These are phyloP conservation scores for Eremomyces bilateralis DNA, from an alignment of 495 filamentous ascomycete genomes.

Conservation along the genomic window DNA sequence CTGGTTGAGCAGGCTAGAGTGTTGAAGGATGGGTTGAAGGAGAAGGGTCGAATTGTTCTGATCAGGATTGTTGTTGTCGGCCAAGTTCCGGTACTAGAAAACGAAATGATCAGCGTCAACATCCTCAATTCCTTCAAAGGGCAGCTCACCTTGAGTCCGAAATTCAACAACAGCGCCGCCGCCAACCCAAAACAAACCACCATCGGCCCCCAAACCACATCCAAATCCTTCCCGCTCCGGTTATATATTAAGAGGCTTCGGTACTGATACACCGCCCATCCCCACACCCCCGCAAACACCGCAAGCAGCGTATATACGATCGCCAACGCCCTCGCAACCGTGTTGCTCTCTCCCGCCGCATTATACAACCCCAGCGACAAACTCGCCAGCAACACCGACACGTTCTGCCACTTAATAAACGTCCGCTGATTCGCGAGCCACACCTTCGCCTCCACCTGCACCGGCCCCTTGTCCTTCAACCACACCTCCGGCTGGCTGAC, in stretches of 20 bases:
- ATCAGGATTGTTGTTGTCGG: too few species aligned
- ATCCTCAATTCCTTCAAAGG: too few species aligned
- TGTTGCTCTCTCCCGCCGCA: slow-evolving; percentile 51
- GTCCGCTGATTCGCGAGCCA: slow-evolving; percentile 97
- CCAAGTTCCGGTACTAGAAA: too few species aligned
- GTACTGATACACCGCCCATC: slow-evolving; percentile 58
- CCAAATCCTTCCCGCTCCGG: slow-evolving; percentile 78
- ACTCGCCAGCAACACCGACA: slow-evolving; percentile 62
- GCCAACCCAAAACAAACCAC: slow-evolving; percentile 63
- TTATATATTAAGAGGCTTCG: slow-evolving; percentile 58
- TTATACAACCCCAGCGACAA: slow-evolving; percentile 73
- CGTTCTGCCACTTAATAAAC: slow-evolving; percentile 94
- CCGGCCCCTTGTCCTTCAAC: slow-evolving; percentile 81
- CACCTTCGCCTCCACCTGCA: slow-evolving; percentile 87
- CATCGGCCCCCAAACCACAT: slow-evolving; percentile 64
- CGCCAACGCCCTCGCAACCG: slow-evolving; percentile 50
- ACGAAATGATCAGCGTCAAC: too few species aligned
- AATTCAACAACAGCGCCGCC: slow-evolving; percentile 65
- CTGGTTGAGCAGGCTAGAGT: too few species aligned
- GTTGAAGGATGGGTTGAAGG: too few species aligned
- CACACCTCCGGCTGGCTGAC: slow-evolving; percentile 62
- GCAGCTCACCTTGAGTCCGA: slow-evolving; percentile 44
- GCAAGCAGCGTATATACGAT: slow-evolving; percentile 67
- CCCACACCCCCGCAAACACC: slow-evolving; percentile 66
- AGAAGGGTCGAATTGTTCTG: too few species aligned